These are phyloP conservation scores for Xanthoparmelia taractica DNA, from an alignment of 495 filamentous ascomycete genomes.

Conservation along the genomic window DNA sequence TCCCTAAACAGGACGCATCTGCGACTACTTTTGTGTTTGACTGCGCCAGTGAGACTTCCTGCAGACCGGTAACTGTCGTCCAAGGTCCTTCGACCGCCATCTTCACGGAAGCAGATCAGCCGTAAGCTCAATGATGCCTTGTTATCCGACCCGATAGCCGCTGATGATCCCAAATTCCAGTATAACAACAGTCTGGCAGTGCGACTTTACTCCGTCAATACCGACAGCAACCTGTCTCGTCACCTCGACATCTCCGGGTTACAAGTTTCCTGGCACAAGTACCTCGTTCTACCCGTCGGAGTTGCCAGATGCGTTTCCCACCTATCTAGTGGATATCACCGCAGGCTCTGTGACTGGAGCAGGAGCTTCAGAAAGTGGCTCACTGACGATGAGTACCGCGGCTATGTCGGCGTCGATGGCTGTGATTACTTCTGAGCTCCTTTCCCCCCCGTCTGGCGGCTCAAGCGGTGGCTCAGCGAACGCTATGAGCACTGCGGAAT, in stretches of 20 bases:
- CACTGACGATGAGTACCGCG: background rate
- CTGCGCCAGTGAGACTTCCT: background rate
- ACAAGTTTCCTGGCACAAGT: background rate
- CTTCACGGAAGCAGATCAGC: background rate
- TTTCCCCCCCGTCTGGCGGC: background rate
- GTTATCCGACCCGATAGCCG: too few species aligned
- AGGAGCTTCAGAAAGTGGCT: background rate
- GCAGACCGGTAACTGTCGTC: background rate
- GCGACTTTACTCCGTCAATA: background rate
- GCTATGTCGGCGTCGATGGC: background rate
- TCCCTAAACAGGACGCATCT: background rate
- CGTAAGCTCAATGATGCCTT: background rate
- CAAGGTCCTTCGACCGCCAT: constrained; percentile 1
- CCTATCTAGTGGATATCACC: background rate
- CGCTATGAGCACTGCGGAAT: background rate
- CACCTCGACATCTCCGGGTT: background rate
- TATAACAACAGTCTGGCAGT: background rate
- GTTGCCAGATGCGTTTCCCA: background rate
- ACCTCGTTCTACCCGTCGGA: background rate
- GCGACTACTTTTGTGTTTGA: background rate
- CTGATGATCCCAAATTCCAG: background rate
- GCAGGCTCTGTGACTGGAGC: background rate
- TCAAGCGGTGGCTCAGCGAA: background rate
- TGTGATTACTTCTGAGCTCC: background rate
- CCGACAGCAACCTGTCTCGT: background rate